A percentile compares a stretch with the other conserved stretches of the same genome.
Evolutionary conservation across 495 filamentous ascomycete species (phyloP).

Genomic region (Mycothermus thermophilus): DNA sequence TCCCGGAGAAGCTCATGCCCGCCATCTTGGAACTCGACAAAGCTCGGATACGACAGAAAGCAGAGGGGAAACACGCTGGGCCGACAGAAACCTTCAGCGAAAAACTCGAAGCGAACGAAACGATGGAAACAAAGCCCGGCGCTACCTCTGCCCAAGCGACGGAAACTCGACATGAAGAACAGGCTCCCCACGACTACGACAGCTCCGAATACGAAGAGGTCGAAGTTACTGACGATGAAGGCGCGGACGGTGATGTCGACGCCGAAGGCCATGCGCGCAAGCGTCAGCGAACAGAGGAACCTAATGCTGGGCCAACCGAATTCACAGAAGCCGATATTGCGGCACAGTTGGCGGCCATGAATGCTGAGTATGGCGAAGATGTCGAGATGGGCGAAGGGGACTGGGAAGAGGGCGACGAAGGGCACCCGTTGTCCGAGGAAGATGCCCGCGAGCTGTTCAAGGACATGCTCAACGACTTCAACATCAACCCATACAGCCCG

Average conservation of each 20-base stretch:
- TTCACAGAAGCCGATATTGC: conserved; percentile 94
- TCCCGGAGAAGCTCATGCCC: conserved; percentile 69
- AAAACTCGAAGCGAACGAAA: background rate
- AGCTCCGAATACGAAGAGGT: conserved; percentile 73
- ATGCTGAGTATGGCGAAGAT: conserved; percentile 52
- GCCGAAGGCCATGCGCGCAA: conserved; percentile 44
- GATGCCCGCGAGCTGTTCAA: conserved; percentile 65
- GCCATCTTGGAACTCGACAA: conserved; percentile 61
- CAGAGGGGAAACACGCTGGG: conserved; percentile 12
- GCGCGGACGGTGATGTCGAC: conserved; percentile 23
- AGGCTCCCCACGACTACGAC: conserved; percentile 19
- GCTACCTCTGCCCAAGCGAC: conserved; percentile 2
- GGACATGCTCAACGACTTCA: conserved; percentile 69
- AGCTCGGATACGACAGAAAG: conserved; percentile 39
- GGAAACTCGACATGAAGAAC: background rate
- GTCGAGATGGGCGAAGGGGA: conserved; percentile 50
- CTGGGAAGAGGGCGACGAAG: conserved; percentile 59
- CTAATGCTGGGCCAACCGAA: conserved; percentile 47
- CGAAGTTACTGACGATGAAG: conserved; percentile 65
- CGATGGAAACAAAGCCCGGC: conserved; percentile 1
- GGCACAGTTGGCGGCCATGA: conserved; percentile 80
- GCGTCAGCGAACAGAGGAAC: conserved; percentile 50
- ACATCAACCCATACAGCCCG: conserved; percentile 74
- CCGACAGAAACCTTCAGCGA: no score
- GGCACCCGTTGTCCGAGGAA: conserved; percentile 48